Conservation (phyloP, 306 rosid species). For the Sicyos baderoa region DNA sequence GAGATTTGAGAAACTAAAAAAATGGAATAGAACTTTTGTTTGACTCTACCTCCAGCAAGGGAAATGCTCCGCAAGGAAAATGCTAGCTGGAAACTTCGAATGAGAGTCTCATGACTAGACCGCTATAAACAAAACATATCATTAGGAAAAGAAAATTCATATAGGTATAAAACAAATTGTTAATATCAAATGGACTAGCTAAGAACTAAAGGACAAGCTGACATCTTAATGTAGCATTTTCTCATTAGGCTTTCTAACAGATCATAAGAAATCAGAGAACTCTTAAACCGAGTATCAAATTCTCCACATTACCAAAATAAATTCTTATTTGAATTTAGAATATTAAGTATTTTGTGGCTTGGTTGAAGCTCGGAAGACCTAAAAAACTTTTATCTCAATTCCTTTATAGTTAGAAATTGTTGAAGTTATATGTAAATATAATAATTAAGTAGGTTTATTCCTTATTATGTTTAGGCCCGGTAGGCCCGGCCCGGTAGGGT, state of each 20-base stretch:
- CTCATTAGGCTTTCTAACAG: not conserved
- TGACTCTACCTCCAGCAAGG: conserved; percentile 51
- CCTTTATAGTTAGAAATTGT: not conserved
- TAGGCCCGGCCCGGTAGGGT: too few relatives aligned
- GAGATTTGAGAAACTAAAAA: conserved; percentile 2
- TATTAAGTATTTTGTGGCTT: not conserved
- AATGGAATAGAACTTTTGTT: not conserved
- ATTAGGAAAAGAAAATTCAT: not conserved
- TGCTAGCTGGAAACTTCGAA: conserved; percentile 69
- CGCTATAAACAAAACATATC: conserved; percentile 25
- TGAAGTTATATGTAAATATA: too few relatives aligned
- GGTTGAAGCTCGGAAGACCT: not conserved
- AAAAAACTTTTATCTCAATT: not conserved
- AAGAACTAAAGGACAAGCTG: not conserved
- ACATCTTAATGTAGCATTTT: not conserved
- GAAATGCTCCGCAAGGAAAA: conserved; percentile 67
- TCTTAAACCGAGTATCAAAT: not conserved
- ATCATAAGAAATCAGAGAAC: conserved; percentile 1
- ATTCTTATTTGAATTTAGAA: not conserved
- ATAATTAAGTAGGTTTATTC: too few relatives aligned
- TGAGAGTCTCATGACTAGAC: conserved; percentile 47
- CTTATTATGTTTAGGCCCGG: too few relatives aligned
- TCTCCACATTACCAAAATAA: not conserved
- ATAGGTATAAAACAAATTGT: not conserved
- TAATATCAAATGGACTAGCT: not conserved